Conservation (phyloP, 371 early-diverging fungal genomes). For the Mortierella sp. region DNA sequence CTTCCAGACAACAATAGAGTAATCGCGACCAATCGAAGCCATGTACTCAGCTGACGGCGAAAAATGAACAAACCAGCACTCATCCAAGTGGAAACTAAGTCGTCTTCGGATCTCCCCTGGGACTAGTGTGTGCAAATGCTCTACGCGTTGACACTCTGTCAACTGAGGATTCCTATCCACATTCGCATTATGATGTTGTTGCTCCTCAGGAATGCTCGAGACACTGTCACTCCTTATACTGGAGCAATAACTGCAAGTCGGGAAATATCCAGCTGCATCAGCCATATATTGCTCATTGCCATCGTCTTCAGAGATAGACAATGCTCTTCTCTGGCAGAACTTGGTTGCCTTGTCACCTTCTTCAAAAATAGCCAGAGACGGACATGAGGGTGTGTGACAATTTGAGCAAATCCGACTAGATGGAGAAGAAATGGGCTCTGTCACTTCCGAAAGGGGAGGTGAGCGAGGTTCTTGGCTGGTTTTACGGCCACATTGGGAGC, state of each 20-base stretch:
- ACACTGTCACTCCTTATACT: conserved; percentile 34
- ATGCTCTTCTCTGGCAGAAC: conserved; percentile 2
- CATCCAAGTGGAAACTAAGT: conserved; percentile 36
- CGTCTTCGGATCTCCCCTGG: conserved; percentile 28
- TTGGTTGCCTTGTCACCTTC: neutral
- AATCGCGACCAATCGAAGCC: conserved; percentile 37
- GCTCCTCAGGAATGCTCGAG: conserved; percentile 15
- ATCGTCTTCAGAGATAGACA: conserved; percentile 1
- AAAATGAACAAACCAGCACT: conserved; percentile 52
- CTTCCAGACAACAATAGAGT: conserved; percentile 27
- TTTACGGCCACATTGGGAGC: conserved; percentile 1
- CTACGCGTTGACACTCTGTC: conserved; percentile 13
- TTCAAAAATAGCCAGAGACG: conserved; percentile 5
- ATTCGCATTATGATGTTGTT: neutral
- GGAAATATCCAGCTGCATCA: conserved; percentile 2
- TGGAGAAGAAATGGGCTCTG: neutral
- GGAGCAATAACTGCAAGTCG: conserved; percentile 31
- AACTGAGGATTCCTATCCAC: neutral
- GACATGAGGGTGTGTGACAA: conserved; percentile 8
- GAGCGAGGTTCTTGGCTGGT: conserved; percentile 24
- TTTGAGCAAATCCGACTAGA: conserved; percentile 1
- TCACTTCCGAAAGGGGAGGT: conserved; percentile 10
- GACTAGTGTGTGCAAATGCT: conserved; percentile 17
- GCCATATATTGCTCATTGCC: conserved; percentile 10
- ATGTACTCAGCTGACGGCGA: conserved; percentile 43